phyloP scores from a whole-genome alignment of 768 basidiomycete genomes.

The Boletellus ananas region DNA sequence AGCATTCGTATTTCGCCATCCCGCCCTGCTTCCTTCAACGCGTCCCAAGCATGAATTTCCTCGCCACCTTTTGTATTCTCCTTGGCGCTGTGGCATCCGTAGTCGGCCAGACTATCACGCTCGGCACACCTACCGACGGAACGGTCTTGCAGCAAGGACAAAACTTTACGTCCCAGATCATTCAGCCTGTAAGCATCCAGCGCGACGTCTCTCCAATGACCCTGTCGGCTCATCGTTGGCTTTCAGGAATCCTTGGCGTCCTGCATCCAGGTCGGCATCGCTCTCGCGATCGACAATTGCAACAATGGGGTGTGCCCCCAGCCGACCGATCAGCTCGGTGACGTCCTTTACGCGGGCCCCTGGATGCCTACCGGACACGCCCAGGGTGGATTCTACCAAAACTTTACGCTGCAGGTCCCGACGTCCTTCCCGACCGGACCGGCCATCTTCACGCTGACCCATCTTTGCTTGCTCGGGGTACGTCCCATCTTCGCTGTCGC shows the following conservation, averaged over 20 bases:
- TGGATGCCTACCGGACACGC: conserved; percentile 8
- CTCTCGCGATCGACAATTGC: conserved; percentile 17
- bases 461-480: conserved; percentile 17
- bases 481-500: background rate
- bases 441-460: conserved; percentile 17
- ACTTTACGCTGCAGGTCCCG: conserved; percentile 13
- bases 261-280: conserved; percentile 19
- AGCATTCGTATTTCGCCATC: too few species aligned
- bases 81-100: conserved; percentile 5
- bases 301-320: conserved; percentile 14
- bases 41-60: conserved; percentile 16
- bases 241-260: conserved; percentile 7
- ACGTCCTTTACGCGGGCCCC: conserved; percentile 18
- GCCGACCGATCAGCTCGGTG: conserved; percentile 13
- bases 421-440: conserved; percentile 9
- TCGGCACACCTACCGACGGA: conserved; percentile 23
- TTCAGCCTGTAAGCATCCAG: conserved; percentile 20
- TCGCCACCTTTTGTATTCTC: conserved; percentile 6
- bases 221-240: too few species aligned
- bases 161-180: conserved; percentile 17
- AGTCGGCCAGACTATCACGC: conserved; percentile 27
- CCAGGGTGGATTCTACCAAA: conserved; percentile 17
- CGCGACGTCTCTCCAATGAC: too few species aligned
- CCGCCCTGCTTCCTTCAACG: background rate
- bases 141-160: conserved; percentile 14